A percentile compares a stretch with the other conserved stretches of the same genome.
phyloP scores from a whole-genome alignment of 495 filamentous ascomycete genomes.

The Zalerion maritima region DNA sequence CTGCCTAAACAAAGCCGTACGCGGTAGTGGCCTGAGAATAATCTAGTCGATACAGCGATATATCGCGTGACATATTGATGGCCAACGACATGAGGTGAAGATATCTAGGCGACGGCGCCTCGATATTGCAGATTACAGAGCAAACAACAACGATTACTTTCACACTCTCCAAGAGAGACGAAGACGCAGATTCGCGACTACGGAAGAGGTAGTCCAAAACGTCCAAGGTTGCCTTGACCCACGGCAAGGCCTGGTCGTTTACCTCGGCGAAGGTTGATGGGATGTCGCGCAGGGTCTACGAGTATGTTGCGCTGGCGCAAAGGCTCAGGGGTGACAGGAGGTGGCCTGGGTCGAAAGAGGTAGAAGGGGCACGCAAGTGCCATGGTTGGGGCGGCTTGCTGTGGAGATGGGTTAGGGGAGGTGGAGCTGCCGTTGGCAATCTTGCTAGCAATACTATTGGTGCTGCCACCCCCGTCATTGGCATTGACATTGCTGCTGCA shows the following conservation, averaged over 20 bases:
- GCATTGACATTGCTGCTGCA: too few relatives aligned
- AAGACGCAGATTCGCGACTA: slow-evolving; percentile 13
- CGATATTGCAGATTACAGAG: slow-evolving; percentile 21
- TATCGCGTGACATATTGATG: slow-evolving; percentile 18
- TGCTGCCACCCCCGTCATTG: too few relatives aligned
- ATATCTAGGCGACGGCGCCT: slow-evolving; percentile 20
- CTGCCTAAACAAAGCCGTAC: slow-evolving; percentile 14
- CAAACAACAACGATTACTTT: slow-evolving; percentile 23
- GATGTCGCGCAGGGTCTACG: slow-evolving; percentile 20
- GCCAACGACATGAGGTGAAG: slow-evolving; percentile 15
- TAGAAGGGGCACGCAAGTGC: too few relatives aligned
- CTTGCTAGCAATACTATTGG: too few relatives aligned
- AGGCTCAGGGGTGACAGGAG: slow-evolving; percentile 25
- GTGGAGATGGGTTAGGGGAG: too few relatives aligned
- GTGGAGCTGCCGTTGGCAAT: too few relatives aligned
- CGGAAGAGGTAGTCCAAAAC: too few relatives aligned
- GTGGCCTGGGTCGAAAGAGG: slow-evolving; percentile 19
- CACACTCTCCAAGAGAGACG: slow-evolving; percentile 23
- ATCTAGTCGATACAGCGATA: slow-evolving; percentile 26
- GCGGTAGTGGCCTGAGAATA: slow-evolving; percentile 14
- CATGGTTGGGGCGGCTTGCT: too few relatives aligned
- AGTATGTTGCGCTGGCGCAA: slow-evolving; percentile 22
- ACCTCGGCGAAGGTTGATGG: slow-evolving; percentile 19
- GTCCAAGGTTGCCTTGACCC: slow-evolving; percentile 21
- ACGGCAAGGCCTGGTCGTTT: slow-evolving; percentile 14